Base-by-base conservation (phyloP, 805 yeast species). In the Suhomyces pyralidae region DNA sequence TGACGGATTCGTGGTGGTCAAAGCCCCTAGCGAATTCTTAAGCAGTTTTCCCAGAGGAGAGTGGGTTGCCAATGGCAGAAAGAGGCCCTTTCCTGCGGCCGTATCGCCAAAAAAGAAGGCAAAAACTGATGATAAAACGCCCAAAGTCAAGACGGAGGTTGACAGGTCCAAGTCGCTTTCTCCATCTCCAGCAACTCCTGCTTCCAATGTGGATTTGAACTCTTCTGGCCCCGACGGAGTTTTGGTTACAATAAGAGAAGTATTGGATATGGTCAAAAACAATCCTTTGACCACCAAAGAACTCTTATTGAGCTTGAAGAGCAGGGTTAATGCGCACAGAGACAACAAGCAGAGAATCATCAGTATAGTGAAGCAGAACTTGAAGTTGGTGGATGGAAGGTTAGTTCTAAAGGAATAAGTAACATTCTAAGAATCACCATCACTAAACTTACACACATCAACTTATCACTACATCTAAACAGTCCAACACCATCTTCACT, bases 21-120 rank as follows among this genome's bases (percentile, higher is more conserved):
- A 80, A 60, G 88, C 91, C 0, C 82, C 87, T 6, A 76, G 81
- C 12, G 75, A 77, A 38, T 75, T 88, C 14, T 75, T 92, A 54
- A 66, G 71, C 15, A 80, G 80, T 36, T 90, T 91, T 71, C 94
- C 94, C 2, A 71, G 66, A 17, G 96, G 96, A 25, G 88, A 84
- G 50, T 92, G 97, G 97, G 86, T 86, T 68, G 93, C 97, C 20
- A 75, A 74, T 9, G 76, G 75, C 55, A 80, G 69, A 26, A 72
- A 71, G 53, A 63, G 77, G 48, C 63, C 67, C 10, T 36, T 63
- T 7, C 58, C 62, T 17, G 61, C 56, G 3, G 58, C 61, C 1
- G 62, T 58, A 7, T 58, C 71, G 3, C 70, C 76, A 0, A 56
- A 60, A n/a, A 80, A 79, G 60, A 76, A 75, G 53, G 61, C 69